Percentiles rank a stretch among this genome's conserved stretches.
These are phyloP conservation scores for Chrysopogon serrulatus DNA, from an alignment of 176 grass and related monocot species.

Conservation along the genomic window DNA sequence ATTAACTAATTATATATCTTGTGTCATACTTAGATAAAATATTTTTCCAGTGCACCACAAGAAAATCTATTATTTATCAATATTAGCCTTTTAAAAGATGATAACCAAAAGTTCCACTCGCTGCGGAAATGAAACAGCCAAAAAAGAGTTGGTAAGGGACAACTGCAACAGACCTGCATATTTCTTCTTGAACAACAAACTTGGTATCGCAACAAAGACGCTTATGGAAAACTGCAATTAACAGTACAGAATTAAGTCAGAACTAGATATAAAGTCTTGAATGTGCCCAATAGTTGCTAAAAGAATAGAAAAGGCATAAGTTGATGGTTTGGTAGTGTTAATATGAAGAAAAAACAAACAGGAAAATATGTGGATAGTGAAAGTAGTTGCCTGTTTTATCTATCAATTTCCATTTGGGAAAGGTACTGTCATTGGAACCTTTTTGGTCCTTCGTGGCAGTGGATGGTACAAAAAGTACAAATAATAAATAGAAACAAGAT, in stretches of 20 bases:
- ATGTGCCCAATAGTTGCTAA: not conserved
- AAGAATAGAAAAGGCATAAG: not conserved
- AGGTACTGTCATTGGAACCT: too few species aligned
- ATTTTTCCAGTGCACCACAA: not conserved
- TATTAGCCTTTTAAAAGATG: not conserved
- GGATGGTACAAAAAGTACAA: not conserved
- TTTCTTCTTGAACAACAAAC: not conserved
- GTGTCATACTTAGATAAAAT: not conserved
- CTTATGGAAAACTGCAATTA: not conserved
- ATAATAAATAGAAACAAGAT: not conserved
- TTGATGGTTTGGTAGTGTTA: not conserved
- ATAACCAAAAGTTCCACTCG: not conserved
- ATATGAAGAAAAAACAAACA: not conserved
- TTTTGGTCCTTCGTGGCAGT: not conserved
- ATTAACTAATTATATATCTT: too few species aligned
- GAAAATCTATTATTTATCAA: not conserved
- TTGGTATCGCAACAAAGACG: not conserved
- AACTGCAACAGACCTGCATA: not conserved
- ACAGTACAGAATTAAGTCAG: not conserved
- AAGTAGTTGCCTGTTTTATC: not conserved
- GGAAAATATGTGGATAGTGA: not conserved
- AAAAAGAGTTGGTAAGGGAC: not conserved
- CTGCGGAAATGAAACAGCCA: not conserved
- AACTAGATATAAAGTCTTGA: not conserved
- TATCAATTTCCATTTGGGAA: too few species aligned